Evolutionary conservation across 139 green algal species (phyloP), one percentile per base, ranked within the genome.

Genomic region (Chlamydomonas schloesseri): DNA sequence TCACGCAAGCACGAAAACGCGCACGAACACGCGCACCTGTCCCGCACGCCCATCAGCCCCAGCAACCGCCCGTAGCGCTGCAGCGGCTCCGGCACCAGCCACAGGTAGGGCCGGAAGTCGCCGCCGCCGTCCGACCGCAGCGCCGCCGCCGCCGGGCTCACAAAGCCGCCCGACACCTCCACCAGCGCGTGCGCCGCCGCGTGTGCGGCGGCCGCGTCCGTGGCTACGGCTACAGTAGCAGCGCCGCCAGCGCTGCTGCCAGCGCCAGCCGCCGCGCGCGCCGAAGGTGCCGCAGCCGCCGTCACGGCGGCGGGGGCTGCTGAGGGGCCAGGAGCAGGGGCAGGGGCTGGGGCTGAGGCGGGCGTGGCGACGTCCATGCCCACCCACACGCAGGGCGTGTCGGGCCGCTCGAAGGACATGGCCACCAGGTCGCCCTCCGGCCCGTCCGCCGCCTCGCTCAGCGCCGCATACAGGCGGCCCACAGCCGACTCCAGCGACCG

Each of bases 91-190:
- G 90, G 92, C 64, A 95, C 88, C 29, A 57, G 57, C 74, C 89
- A 84, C 21, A 96, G 87, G 72, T 88, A 94, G 1, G 93, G 93
- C 31, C 71, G 46, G 81, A 92, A 90, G 75, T 94, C 82, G 21
- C 62, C 82, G 29, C 84, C 71, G 9, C 46, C 81, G 42, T 50
- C 42, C 6, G 42, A 50, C 28, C 71, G 75, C 20, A 94, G 73
- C 14, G 73, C 90, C 20, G 83, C 72, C 0, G 17, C 17, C 13
- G 70, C 34, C 28, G 93, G 70, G 11, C 57, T 29, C 24, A 86
- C 90, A 69, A 95, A 94, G n/a, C 86, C 86, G 28, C 24, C 65
- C 42, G 42, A 50, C 42, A 50, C 42, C 42, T 50, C 42, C 42
- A 50, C 42, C 42, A 50, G 42, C 42, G 42, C n/a, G n/a, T n/a